Percentiles rank a stretch among this genome's conserved stretches.
Evolutionary conservation across 768 basidiomycete species (phyloP).

Genomic region (Trametes elegans): DNA sequence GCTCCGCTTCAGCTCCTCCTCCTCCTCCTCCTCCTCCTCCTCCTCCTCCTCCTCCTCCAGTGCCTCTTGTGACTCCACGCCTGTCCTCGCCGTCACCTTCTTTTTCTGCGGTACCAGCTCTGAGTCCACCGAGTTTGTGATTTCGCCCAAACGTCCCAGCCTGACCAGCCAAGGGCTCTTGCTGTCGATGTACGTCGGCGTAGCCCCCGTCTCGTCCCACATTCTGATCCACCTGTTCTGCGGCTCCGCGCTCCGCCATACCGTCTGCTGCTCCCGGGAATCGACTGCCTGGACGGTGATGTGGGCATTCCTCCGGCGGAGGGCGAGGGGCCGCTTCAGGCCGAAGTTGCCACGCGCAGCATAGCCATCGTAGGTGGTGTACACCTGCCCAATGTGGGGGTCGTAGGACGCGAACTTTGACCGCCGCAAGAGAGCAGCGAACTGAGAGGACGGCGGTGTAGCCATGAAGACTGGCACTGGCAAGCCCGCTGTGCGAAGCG

Average conservation of each 20-base stretch:
- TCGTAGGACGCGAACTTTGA: slow-evolving; percentile 83
- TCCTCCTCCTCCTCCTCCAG: slow-evolving; percentile 8
- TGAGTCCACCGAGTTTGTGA: slow-evolving; percentile 41
- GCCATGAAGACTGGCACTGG: slow-evolving; percentile 15
- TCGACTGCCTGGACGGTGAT: slow-evolving; percentile 71
- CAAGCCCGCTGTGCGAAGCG: slow-evolving; percentile 2
- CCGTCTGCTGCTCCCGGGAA: slow-evolving; percentile 69
- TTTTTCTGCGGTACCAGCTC: slow-evolving; percentile 35
- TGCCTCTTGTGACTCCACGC: slow-evolving; percentile 9
- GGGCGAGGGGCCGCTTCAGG: slow-evolving; percentile 75
- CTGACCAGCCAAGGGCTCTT: slow-evolving; percentile 38
- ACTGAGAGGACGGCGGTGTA: slow-evolving; percentile 56
- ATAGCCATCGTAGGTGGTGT: slow-evolving; percentile 66
- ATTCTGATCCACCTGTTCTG: slow-evolving; percentile 68
- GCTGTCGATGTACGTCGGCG: slow-evolving; percentile 29
- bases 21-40: slow-evolving; percentile 11
- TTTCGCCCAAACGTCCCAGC: slow-evolving; percentile 35
- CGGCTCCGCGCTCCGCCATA: slow-evolving; percentile 67
- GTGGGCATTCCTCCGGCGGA: slow-evolving; percentile 59
- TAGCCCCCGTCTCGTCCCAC: slow-evolving; percentile 59
- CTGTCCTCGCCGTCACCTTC: slow-evolving; percentile 1
- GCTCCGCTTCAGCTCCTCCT: background rate
- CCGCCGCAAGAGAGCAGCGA: slow-evolving; percentile 72
- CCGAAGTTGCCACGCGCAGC: slow-evolving; percentile 82
- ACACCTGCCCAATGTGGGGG: slow-evolving; percentile 74